A percentile compares a stretch with the other conserved stretches of the same genome.
phyloP scores from a whole-genome alignment of 139 green algal genomes.

The Haematococcus sp. region DNA sequence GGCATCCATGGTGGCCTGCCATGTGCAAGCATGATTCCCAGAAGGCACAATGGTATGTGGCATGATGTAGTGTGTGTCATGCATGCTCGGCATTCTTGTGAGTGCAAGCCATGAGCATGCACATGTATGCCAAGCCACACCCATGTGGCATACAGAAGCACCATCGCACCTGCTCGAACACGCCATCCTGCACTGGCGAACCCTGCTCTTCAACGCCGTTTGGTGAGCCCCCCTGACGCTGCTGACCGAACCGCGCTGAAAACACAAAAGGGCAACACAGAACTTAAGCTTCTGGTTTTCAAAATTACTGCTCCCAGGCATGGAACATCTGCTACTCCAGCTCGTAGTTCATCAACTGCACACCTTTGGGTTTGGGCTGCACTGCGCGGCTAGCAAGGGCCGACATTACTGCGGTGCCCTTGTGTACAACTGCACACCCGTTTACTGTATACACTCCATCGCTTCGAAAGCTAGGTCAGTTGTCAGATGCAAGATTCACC shows the following conservation, averaged over 20 bases:
- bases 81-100: no score
- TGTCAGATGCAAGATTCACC: no score
- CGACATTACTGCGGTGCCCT: background rate
- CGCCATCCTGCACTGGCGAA: background rate
- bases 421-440: background rate
- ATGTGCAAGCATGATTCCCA: no score
- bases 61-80: no score
- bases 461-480: no score
- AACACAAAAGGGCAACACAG: no score
- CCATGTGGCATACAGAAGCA: no score
- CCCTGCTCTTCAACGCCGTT: background rate
- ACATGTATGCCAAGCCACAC: no score
- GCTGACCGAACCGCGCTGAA: background rate
- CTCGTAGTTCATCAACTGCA: background rate
- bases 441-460: no score
- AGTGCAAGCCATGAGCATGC: no score
- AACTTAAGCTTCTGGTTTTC: background rate
- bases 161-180: conserved; percentile 11
- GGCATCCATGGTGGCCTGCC: background rate
- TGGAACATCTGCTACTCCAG: background rate
- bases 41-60: no score
- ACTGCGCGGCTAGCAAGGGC: background rate
- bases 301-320: no score
- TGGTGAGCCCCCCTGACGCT: background rate
- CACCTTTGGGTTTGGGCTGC: conserved; percentile 32